These are phyloP conservation scores for Pittosporum tobira DNA, from an alignment of 129 eudicot species.

Conservation along the genomic window DNA sequence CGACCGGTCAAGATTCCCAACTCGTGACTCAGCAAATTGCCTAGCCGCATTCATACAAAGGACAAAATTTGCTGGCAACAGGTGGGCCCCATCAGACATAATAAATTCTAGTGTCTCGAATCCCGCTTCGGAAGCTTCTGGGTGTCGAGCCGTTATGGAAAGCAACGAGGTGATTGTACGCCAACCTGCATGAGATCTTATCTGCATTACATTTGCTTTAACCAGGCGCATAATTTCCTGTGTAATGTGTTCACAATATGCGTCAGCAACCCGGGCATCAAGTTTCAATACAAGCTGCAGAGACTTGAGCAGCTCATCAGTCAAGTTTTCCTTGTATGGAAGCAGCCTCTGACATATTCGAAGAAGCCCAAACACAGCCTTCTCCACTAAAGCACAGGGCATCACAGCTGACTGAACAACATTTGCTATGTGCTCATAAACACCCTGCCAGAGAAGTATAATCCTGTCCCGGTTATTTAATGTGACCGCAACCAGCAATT, in stretches of 20 bases:
- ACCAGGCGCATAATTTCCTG: conserved; percentile 68
- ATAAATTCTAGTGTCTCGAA: conserved; percentile 59
- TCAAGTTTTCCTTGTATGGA: conserved; percentile 76
- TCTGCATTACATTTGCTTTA: conserved; percentile 57
- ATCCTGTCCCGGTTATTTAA: conserved; percentile 69
- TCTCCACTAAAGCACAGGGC: conserved; percentile 80
- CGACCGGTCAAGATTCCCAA: conserved; percentile 48
- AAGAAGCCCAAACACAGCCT: conserved; percentile 72
- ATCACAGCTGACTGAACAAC: conserved; percentile 69
- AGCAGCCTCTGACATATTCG: conserved; percentile 71
- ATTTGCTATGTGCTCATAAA: conserved; percentile 64
- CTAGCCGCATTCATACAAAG: conserved; percentile 72
- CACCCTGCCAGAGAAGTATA: conserved; percentile 71
- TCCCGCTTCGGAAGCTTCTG: conserved; percentile 77
- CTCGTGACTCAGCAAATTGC: conserved; percentile 87
- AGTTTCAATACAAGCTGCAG: conserved; percentile 63
- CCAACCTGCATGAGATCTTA: conserved; percentile 67
- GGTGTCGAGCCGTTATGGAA: conserved; percentile 62
- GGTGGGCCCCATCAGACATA: conserved; percentile 69
- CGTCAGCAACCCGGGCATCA: conserved; percentile 74
- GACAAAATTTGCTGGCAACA: conserved; percentile 44
- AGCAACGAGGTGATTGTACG: conserved; percentile 55
- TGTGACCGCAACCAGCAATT: conserved; percentile 64
- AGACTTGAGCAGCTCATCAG: conserved; percentile 68
- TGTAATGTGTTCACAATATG: conserved; percentile 71